Evolutionary conservation across 768 basidiomycete genomes (phyloP), one percentile per base, ranked within the genome.

Genomic region (Krasilnikovozyma curviuscula): DNA sequence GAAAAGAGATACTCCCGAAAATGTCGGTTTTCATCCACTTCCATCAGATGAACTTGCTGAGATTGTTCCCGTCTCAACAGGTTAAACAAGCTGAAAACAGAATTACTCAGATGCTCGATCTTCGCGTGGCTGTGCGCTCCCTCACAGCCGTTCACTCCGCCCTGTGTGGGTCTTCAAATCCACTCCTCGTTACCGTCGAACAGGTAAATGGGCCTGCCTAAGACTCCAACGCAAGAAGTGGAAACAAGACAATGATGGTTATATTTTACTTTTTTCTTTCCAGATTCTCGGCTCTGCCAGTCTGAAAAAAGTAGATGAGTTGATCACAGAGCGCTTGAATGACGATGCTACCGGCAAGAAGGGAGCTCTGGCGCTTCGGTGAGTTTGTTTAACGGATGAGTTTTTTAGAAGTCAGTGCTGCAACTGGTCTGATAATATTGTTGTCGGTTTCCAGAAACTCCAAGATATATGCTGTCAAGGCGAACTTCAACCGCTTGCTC

Each of bases 381-480:
- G 16, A 25, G 47, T 16, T 10, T n/a, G n/a, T n/a, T n/a, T n/a
- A n/a, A n/a, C n/a, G n/a, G n/a, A n/a, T n/a, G n/a, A n/a, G n/a
- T 18, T 25, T 25, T 9, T 21, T 10, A 4, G 13, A 41, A 21
- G 7, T 18, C 18, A 5, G 28, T 7, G 5, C n/a, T 7, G 40
- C 25, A 5, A 12, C 13, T 21, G 21, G 6, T 7, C 7, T 18
- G 23, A 28, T 28, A 27, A 24, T 35, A 19, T 12, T 19, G 18
- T 14, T 16, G 7, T 29, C 18, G 21, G 16, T 37, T 14, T 14
- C 18, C 33, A 71, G 82, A 19, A 85, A 83, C 58, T 74, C 79
- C 6, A 74, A 79, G 44, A 79, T 95, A 21, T 98, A 86, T 64
- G 89, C 89, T 2, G 81, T 95, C 49, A 83, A 77, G 73, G 81